Evolutionary conservation across 768 basidiomycete species (phyloP), one percentile per base, ranked within the genome.

Genomic region (Inosperma sp.): DNA sequence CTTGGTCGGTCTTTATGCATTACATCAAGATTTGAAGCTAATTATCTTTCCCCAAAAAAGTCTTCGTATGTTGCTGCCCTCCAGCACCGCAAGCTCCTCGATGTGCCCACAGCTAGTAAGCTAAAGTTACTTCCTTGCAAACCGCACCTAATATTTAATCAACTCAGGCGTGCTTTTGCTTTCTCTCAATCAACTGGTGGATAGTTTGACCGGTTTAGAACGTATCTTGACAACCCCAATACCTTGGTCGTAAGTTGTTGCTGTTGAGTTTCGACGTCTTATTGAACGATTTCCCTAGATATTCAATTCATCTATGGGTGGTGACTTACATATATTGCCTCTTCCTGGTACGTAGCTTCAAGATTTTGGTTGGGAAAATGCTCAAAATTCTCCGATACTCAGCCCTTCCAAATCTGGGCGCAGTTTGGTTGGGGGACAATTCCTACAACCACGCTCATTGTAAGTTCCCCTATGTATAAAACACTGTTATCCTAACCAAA

Each of bases 221-320:
- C 71, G 86, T 34, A 85, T 87, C 54, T 71, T 88, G 4, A 87
- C 84, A 0, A 85, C 84, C 1, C 85, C 86, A 3, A 85, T 88
- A 37, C 86, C 85, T 8, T 87, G 84, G 67, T 86, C 84, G 78
- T 86, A 56, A 34, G 77, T 65, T 3, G n/a, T 27, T 33, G 5
- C 9, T 30, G 14, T 19, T 31, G 14, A 40, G 19, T n/a, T 7
- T 12, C 27, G 33, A 31, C 27, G 34, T 45, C 21, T 22, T 44
- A 19, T 34, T 39, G 23, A 49, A 48, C 37, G 7, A 25, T 16
- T 45, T 19, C 23, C 23, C 7, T 30, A 84, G 83, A 34, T 86
- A 86, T 59, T 80, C 80, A 2, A 68, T 82, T 27, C 86, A 88
- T 59, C 67, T 88, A 33, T 87, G 84, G 85, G 62, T 72, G 0